Evolutionary conservation across 192 early-diverging fungal genomes (phyloP).

Genomic region (Coemansia sp.): DNA sequence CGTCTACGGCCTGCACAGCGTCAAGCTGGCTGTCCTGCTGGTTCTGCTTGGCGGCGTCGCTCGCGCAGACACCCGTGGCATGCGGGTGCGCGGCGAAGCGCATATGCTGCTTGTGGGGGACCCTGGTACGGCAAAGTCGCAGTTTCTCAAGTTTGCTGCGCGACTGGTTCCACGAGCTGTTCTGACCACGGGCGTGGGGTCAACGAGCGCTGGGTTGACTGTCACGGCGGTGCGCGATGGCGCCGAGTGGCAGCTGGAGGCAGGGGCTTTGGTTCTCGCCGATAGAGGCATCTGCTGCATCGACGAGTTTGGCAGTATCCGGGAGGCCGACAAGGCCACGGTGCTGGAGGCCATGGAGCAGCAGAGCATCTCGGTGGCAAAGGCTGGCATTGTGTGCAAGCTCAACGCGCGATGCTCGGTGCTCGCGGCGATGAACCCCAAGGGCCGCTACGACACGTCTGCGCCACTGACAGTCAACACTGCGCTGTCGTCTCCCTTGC

Average conservation of each 20-base stretch:
- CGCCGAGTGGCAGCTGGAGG: constrained; percentile 78
- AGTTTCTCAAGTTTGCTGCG: constrained; percentile 73
- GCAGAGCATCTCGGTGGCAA: constrained; percentile 77
- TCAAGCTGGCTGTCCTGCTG: constrained; percentile 71
- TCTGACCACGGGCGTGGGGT: constrained; percentile 75
- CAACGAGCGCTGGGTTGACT: constrained; percentile 70
- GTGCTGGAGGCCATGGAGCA: constrained; percentile 86
- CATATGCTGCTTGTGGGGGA: constrained; percentile 77
- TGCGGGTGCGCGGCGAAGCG: constrained; percentile 67
- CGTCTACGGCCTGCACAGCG: constrained; percentile 63
- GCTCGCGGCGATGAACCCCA: constrained; percentile 78
- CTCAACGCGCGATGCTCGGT: constrained; percentile 75
- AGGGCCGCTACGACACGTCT: constrained; percentile 64
- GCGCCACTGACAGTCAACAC: constrained; percentile 66
- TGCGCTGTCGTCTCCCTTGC: constrained; percentile 61
- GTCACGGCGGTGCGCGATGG: constrained; percentile 70
- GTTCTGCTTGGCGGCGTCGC: constrained; percentile 69
- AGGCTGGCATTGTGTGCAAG: constrained; percentile 76
- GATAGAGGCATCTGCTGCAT: constrained; percentile 79
- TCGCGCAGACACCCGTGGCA: constrained; percentile 53
- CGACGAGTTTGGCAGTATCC: constrained; percentile 79
- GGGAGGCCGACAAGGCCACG: constrained; percentile 67
- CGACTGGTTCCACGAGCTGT: constrained; percentile 63
- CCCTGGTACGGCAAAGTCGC: constrained; percentile 76
- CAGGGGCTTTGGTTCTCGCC: constrained; percentile 74